Evolutionary conservation across 805 yeast species (phyloP), one percentile per base, ranked within the genome.

Genomic region (Pichia ethanolica): DNA sequence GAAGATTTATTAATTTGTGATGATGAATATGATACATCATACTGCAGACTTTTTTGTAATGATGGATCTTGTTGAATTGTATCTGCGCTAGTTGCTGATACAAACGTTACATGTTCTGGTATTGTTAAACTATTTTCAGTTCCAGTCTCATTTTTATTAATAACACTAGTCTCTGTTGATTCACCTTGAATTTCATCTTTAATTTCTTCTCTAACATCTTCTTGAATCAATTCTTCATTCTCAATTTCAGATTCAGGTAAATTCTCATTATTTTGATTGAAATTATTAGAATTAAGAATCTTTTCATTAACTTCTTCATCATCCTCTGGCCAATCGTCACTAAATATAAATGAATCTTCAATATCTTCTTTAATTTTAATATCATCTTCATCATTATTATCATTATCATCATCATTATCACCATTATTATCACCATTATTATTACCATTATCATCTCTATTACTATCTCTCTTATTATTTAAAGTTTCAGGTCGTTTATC

Each of bases 81-180:
- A 35, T 77, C 77, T 0, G 89, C 89, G 9, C 76, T 78, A 55
- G 77, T 78, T 1, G 89, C 88, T 47, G 82, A 76, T 38, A 82
- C 83, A 67, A 83, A 83, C 20, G 59, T 54, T 20, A 64, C 66
- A 8, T 50, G 58, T 27, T 56, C 53, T 0, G 68, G 68, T 35
- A 64, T 59, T 2, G 40, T 37, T 5, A 47, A 42, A 8, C 50
- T 54, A 14, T 60, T 49, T 28, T 56, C 50, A 13, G 48, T 44
- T 10, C 51, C 39, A 45, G 33, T 27, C 1, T 26, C 12, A 20
- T 20, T 20, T 20, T 20, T 20, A 20, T 20, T 20, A 20, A 20
- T 20, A 20, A 20, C 20, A 20, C 51, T 38, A 45, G 33, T 27
- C 2, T 26, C 12, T 20, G 36, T 36, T 9, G 43, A 26, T 39